These are phyloP conservation scores for Cercospora sesami DNA, from an alignment of 2,329 filamentous ascomycete species.

Conservation along the genomic window DNA sequence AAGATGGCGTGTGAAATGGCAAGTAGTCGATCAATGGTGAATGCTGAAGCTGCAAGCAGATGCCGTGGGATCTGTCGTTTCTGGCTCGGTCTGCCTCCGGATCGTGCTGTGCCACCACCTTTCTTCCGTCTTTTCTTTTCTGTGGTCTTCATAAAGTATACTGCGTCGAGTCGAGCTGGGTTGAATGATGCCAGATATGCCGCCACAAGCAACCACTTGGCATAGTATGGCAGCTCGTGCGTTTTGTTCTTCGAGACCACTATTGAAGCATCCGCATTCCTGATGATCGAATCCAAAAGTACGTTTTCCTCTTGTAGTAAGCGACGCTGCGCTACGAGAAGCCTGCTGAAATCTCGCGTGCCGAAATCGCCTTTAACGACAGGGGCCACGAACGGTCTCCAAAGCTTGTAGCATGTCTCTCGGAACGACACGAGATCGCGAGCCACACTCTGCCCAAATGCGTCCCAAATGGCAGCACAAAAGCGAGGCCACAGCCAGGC, in stretches of 20 bases:
- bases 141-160: slow-evolving; percentile 73
- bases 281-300: slow-evolving; percentile 64
- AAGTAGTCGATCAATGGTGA: slow-evolving; percentile 74
- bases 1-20: slow-evolving; percentile 72
- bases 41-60: slow-evolving; percentile 73
- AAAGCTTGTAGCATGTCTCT: slow-evolving; percentile 70
- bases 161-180: slow-evolving; percentile 68
- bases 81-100: slow-evolving; percentile 37
- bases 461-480: slow-evolving; percentile 80
- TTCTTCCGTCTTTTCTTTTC: slow-evolving; percentile 53
- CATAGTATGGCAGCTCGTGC: slow-evolving; percentile 65
- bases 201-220: slow-evolving; percentile 71
- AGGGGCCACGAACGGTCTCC: slow-evolving; percentile 80
- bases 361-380: slow-evolving; percentile 71
- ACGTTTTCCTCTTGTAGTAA: slow-evolving; percentile 73
- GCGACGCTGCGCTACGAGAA: slow-evolving; percentile 69
- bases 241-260: slow-evolving; percentile 27
- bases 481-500: slow-evolving; percentile 77
- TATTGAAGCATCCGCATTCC: slow-evolving; percentile 16
- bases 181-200: slow-evolving; percentile 83
- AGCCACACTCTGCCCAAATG: slow-evolving; percentile 75
- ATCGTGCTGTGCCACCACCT: slow-evolving; percentile 46
- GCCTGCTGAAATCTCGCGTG: slow-evolving; percentile 77
- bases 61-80: slow-evolving; percentile 74
- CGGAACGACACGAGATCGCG: slow-evolving; percentile 74